Evolutionary conservation across 2,329 filamentous ascomycete species (phyloP).

Genomic region (Byssothecium circinans): DNA sequence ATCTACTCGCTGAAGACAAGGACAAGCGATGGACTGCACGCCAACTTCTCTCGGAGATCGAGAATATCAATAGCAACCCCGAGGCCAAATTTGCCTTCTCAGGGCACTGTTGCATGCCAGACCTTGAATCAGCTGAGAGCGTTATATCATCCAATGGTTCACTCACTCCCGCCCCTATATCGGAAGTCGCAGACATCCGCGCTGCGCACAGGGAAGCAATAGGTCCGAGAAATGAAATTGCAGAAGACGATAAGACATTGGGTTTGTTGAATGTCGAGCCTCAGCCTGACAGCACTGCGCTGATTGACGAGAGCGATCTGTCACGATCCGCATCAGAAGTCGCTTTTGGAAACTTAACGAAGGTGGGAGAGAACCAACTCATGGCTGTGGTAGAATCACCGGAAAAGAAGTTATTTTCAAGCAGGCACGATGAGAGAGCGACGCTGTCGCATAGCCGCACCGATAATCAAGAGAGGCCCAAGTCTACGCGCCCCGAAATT

Average conservation of each 20-base stretch:
- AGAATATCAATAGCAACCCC: background rate
- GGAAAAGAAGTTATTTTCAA: too few species aligned
- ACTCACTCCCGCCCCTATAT: background rate
- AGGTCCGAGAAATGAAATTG: too few species aligned
- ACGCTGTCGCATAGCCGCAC: background rate
- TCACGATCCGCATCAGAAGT: too few species aligned
- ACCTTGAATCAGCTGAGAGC: conserved; percentile 4
- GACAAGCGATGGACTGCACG: conserved; percentile 3
- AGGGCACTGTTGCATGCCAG: conserved; percentile 2
- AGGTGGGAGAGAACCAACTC: too few species aligned
- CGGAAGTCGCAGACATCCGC: background rate
- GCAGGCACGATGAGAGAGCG: background rate
- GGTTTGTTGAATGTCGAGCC: too few species aligned
- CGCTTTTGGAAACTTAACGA: too few species aligned
- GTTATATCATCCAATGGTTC: conserved; percentile 1
- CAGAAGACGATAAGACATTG: too few species aligned
- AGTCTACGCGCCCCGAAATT: background rate
- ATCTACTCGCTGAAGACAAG: conserved; percentile 2
- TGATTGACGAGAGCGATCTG: too few species aligned
- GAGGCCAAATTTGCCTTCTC: conserved; percentile 2
- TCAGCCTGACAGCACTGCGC: too few species aligned
- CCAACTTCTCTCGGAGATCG: conserved; percentile 1
- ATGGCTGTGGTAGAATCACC: too few species aligned
- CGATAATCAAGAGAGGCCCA: background rate
- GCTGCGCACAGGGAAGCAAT: too few species aligned